These are phyloP conservation scores for Phytophthora chlamydospora DNA, from an alignment of 352 stramenopile species.

Conservation along the genomic window DNA sequence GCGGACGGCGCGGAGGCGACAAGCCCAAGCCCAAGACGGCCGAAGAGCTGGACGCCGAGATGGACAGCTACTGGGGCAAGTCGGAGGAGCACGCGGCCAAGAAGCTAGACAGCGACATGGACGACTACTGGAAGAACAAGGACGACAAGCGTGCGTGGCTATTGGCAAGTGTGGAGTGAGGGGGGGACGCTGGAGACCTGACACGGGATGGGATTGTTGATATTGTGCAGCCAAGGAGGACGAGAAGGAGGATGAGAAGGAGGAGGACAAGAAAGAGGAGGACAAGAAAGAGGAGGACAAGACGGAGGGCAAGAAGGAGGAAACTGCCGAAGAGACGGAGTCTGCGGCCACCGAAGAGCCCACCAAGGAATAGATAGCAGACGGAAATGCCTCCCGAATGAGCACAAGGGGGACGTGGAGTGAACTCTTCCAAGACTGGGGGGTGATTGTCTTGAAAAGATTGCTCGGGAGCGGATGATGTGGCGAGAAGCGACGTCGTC, in stretches of 20 bases:
- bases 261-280: conserved; percentile 23
- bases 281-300: conserved; percentile 11
- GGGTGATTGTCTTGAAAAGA: neutral
- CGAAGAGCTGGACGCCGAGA: conserved; percentile 83
- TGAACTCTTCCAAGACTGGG: no score
- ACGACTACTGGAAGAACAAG: conserved; percentile 91
- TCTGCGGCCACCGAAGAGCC: conserved; percentile 19
- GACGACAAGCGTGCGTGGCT: conserved; percentile 44
- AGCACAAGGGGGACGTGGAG: neutral
- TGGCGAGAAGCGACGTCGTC: neutral
- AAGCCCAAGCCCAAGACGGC: conserved; percentile 80
- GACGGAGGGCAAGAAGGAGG: conserved; percentile 30
- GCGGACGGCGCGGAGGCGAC: conserved; percentile 31
- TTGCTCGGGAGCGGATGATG: neutral
- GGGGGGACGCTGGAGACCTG: conserved; percentile 2
- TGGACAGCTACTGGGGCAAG: conserved; percentile 90
- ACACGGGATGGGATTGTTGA: conserved; percentile 2
- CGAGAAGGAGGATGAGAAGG: conserved; percentile 16
- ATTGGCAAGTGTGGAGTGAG: neutral
- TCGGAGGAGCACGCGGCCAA: conserved; percentile 84
- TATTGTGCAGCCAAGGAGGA: conserved; percentile 26
- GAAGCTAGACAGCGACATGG: conserved; percentile 86
- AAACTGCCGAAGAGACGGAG: conserved; percentile 24
- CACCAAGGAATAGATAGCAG: conserved; percentile 34
- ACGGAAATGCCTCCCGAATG: neutral